Conservation (phyloP, 345 rosid genomes). For the Trapa bicornis region DNA sequence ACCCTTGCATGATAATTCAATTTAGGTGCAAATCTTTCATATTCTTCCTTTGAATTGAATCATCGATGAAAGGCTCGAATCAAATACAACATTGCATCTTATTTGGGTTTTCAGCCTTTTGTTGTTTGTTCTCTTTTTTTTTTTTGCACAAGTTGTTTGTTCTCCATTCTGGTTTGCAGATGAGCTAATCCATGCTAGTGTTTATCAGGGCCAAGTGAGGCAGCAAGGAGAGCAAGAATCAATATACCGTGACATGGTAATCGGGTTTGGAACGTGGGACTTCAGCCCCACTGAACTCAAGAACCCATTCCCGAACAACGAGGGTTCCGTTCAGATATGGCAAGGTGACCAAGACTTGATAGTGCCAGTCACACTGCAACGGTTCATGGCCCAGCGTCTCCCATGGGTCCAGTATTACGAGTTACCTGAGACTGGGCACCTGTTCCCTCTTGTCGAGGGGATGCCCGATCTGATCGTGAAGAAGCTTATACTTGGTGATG, state of each 20-base stretch:
- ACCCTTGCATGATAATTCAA: too few species aligned
- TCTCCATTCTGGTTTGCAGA: neutral
- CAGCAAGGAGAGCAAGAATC: conserved; percentile 55
- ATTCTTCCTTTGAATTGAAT: too few species aligned
- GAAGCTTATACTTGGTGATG: conserved; percentile 24
- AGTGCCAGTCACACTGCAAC: conserved; percentile 40
- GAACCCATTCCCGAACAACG: conserved; percentile 32
- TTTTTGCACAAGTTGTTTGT: too few species aligned
- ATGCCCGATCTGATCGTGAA: conserved; percentile 30
- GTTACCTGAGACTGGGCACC: conserved; percentile 43
- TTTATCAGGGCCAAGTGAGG: conserved; percentile 17
- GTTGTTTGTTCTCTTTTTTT: too few species aligned
- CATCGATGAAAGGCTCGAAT: too few species aligned
- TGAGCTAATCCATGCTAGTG: neutral
- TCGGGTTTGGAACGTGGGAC: conserved; percentile 48
- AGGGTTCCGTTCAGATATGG: conserved; percentile 50
- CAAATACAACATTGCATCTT: too few species aligned
- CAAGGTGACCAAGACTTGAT: conserved; percentile 48
- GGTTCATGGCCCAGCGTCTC: conserved; percentile 35
- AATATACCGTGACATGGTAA: conserved; percentile 35
- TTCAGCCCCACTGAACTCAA: conserved; percentile 41
- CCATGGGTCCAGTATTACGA: conserved; percentile 58
- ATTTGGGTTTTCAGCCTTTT: too few species aligned
- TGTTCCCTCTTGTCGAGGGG: conserved; percentile 32
- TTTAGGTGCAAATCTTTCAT: too few species aligned